Evolutionary conservation across 805 yeast genomes (phyloP), one percentile per base, ranked within the genome.

Genomic region (Schwanniomyces polymorphus): DNA sequence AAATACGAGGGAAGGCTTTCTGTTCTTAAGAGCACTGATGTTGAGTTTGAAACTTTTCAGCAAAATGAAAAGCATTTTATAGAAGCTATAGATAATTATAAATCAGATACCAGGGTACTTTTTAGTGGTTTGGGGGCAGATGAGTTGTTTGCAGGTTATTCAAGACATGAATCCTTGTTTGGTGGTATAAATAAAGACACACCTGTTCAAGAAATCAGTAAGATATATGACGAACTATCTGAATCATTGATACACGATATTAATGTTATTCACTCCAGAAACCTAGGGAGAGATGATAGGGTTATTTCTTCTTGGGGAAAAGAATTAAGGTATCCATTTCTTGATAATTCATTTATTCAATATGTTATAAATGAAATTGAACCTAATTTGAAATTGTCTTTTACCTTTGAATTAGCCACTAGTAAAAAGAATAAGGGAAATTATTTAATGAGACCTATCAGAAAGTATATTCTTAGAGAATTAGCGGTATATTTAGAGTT

Each of bases 71-170:
- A 38, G 0, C 25, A 27, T 11, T 50, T 50, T 39, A 21, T 42
- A 9, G 27, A 17, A 0, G 21, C 21, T 6, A 44, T 59, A 39
- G 44, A 28, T 2, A 46, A 53, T 7, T 86, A 84, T 55, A 52
- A 59, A 2, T 79, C 91, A 16, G 61, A 66, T 7, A 79, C 90
- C 7, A 79, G 82, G 53, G 96, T 94, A 0, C 64, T 94, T 7
- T 71, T 94, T 29, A 88, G 97, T 45, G 99, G 99, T 0, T 73
- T 94, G 10, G 99, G 99, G 1, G 99, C 99, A 0, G 99, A 94
- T 68, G 99, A 94, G 65, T 68, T 94, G 16, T 91, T 88, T 72
- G 99, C 97, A 0, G 99, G 99, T 0, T 94, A 94, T 63, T 88
- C 96, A 18, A 76, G 97, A 39, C 95, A 94, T 56, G 85, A 81